Base-by-base conservation (phyloP, 495 filamentous ascomycete species). In the Articulospora tetracladia region DNA sequence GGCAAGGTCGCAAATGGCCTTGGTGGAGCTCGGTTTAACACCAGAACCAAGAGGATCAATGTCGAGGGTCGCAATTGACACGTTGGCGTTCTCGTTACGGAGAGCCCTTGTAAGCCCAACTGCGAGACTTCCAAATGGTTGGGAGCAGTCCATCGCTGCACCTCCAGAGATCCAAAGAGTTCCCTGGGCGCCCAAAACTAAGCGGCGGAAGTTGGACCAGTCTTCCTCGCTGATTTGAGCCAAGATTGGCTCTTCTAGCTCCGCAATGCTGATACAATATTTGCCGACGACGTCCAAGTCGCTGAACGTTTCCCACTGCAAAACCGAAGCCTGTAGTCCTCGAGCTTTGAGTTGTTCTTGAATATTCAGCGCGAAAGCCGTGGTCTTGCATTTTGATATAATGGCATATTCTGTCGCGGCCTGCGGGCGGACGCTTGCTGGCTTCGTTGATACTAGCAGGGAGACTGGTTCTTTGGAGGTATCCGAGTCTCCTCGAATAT, bases 161-260 rank as follows among this genome's bases (percentile, higher is more conserved):
- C 76, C 55, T 2, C 55, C 15, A 19, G 60, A 59, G 1, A 63
- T 15, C 63, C 63, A 66, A 22, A 77, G 34, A 20, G 77, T 54
- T 1, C 73, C 72, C 0, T 67, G 58, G 3, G 71, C 55, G 19
- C 23, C 36, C n/a, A 66, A 69, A 34, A 82, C 62, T 1, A 77
- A 69, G 2, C 61, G 57, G 20, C 71, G 62, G 48, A 83, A 59
- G 39, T 70, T 60, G 23, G 70, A 65, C 19, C 77, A 67, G 15
- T 62, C 12, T 59, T 13, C 11, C 19, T 6, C 6, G 2, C 1
- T 50, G 4, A 32, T 26, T 1, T 23, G 11, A 26, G 10, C 26
- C 4, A 61, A 41, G 7, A 61, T 15, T 3, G 59, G 41, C 2
- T 39, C 11, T 1, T 61, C 52, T 1, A 56, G 25, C 20, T 55